A percentile compares a stretch with the other conserved stretches of the same genome.
Conservation (phyloP, 2,329 filamentous ascomycete genomes). For the Fusarium nurragi region DNA sequence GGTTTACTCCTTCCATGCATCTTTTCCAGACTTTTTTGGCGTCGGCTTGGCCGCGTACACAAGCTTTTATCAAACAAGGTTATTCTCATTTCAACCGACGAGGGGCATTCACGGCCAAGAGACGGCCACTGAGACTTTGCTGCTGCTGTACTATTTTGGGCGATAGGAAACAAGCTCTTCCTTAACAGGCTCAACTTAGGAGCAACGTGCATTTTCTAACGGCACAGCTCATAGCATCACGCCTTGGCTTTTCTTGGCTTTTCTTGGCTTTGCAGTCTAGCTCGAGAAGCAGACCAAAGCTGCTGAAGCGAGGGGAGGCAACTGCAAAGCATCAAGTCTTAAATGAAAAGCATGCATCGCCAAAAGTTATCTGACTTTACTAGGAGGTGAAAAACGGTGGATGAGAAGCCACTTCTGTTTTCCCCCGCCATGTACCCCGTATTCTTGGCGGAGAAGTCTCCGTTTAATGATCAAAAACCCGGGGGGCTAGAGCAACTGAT, state of each 20-base stretch:
- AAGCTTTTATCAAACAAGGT: conserved; percentile 34
- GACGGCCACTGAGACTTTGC: background rate
- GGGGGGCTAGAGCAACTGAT: background rate
- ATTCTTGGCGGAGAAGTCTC: conserved; percentile 30
- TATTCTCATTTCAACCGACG: conserved; percentile 14
- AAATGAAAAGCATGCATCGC: background rate
- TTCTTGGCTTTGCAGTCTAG: background rate
- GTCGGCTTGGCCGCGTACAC: conserved; percentile 29
- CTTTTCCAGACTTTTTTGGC: conserved; percentile 19
- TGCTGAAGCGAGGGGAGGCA: background rate
- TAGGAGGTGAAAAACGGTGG: conserved; percentile 3
- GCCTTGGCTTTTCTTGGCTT: conserved; percentile 14
- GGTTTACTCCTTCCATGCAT: conserved; percentile 28
- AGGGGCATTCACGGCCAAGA: conserved; percentile 22
- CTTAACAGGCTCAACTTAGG: conserved; percentile 5
- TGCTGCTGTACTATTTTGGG: background rate
- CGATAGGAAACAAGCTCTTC: conserved; percentile 32
- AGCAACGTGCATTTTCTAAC: conserved; percentile 20
- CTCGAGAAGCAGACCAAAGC: background rate
- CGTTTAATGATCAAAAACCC: conserved; percentile 1
- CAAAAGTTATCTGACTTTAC: background rate
- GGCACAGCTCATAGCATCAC: conserved; percentile 18
- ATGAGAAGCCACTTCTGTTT: conserved; percentile 29
- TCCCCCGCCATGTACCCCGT: conserved; percentile 35
- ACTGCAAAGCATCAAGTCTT: background rate